phyloP scores from a whole-genome alignment of 2,329 filamentous ascomycete genomes.

The Fusarium newnesense region DNA sequence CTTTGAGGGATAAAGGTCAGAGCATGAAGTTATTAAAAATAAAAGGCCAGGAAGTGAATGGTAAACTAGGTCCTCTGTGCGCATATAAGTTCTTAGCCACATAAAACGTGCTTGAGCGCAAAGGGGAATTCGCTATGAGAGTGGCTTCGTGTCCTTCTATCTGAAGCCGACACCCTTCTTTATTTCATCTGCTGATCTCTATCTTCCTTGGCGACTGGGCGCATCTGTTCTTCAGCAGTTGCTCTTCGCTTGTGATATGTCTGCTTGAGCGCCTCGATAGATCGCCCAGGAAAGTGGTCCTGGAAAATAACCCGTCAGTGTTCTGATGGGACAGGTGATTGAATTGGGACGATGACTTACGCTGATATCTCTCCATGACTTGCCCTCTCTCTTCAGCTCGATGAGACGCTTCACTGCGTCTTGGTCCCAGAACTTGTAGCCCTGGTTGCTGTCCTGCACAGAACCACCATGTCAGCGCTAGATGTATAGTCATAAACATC shows the following conservation, averaged over 20 bases:
- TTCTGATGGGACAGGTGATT: neutral
- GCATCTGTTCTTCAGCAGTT: neutral
- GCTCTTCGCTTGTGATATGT: neutral
- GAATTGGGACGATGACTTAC: neutral
- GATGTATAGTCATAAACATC: too few species aligned
- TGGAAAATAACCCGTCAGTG: neutral
- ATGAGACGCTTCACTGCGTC: neutral
- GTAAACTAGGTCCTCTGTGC: too few species aligned
- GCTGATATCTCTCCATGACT: neutral
- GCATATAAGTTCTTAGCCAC: too few species aligned
- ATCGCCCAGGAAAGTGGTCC: neutral
- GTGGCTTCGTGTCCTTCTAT: neutral
- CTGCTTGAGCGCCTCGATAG: neutral
- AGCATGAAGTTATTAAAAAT: fast-evolving
- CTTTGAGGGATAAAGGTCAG: neutral
- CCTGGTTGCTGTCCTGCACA: neutral
- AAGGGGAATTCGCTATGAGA: neutral
- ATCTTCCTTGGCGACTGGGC: too few species aligned
- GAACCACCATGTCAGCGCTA: neutral
- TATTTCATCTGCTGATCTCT: neutral
- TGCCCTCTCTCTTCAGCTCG: neutral
- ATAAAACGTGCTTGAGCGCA: too few species aligned
- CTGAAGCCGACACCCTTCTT: neutral
- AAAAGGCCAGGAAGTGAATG: too few species aligned
- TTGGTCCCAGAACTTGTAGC: neutral